A percentile compares a stretch with the other conserved stretches of the same genome.
phyloP scores from a whole-genome alignment of 306 rosid species.

The Abrus precatorius region DNA sequence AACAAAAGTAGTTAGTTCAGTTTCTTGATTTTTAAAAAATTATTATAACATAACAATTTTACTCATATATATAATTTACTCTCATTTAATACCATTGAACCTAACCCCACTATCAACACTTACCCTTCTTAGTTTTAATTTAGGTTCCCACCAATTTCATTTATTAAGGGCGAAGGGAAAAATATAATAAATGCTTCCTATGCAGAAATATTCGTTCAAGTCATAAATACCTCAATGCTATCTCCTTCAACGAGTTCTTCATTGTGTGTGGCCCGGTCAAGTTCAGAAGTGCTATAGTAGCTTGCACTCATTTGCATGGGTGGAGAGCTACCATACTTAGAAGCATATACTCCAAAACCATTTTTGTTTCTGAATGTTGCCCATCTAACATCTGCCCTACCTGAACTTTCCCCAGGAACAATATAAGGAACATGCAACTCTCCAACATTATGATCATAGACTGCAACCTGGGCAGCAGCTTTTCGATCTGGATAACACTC shows the following conservation, averaged over 20 bases:
- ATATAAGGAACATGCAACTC: conserved; percentile 95
- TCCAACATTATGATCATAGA: conserved; percentile 68
- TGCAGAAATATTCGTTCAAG: conserved; percentile 10
- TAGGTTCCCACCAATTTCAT: too few species aligned
- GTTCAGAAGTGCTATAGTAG: conserved; percentile 77
- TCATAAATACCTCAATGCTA: conserved; percentile 74
- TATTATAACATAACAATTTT: too few species aligned
- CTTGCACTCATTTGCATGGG: conserved; percentile 96
- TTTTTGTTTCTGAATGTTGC: conserved; percentile 74
- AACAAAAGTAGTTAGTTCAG: too few species aligned
- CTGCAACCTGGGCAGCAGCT: conserved; percentile 83
- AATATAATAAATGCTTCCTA: too few species aligned
- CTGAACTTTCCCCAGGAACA: conserved; percentile 89
- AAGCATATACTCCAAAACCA: conserved; percentile 90
- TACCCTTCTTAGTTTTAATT: too few species aligned
- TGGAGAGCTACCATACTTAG: conserved; percentile 79
- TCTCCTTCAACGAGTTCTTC: conserved; percentile 82
- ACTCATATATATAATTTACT: too few species aligned
- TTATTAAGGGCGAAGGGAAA: too few species aligned
- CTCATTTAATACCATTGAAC: too few species aligned
- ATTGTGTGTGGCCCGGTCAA: conserved; percentile 76
- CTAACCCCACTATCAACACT: too few species aligned
- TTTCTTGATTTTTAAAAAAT: too few species aligned
- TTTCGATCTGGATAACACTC: conserved; percentile 96
- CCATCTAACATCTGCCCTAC: conserved; percentile 95